Conservation (phyloP, 805 yeast species). For the Zygotorulaspora florentina region DNA sequence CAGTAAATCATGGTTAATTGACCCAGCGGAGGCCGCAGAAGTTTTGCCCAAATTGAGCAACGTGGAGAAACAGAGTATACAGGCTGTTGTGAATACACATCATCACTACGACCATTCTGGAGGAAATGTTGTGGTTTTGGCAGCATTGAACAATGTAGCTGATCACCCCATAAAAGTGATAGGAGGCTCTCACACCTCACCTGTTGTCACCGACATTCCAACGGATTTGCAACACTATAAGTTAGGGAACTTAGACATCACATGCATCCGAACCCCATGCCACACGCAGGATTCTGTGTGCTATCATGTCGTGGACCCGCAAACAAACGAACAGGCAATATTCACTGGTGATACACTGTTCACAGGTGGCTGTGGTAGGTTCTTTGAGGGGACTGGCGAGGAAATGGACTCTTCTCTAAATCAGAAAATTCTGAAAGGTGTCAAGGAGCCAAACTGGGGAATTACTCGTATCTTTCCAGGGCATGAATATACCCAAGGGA, state of each 20-base stretch:
- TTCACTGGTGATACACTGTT: slow-evolving; percentile 96
- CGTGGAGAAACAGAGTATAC: slow-evolving; percentile 45
- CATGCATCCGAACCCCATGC: slow-evolving; percentile 93
- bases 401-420: slow-evolving; percentile 77
- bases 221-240: slow-evolving; percentile 56
- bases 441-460: slow-evolving; percentile 33
- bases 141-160: slow-evolving; percentile 25
- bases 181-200: slow-evolving; percentile 57
- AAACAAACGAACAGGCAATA: slow-evolving; percentile 65
- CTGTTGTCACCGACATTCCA: slow-evolving; percentile 67
- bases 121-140: slow-evolving; percentile 52
- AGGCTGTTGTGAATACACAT: slow-evolving; percentile 88
- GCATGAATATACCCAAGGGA: slow-evolving; percentile 88
- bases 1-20: slow-evolving; percentile 74
- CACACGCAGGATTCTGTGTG: slow-evolving; percentile 97
- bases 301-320: slow-evolving; percentile 62
- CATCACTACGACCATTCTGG: slow-evolving; percentile 96
- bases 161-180: slow-evolving; percentile 57
- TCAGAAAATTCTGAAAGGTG: slow-evolving; percentile 57
- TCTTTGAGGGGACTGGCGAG: slow-evolving; percentile 83
- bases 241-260: slow-evolving; percentile 48
- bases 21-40: slow-evolving; percentile 86
- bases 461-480: slow-evolving; percentile 80
- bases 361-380: slow-evolving; percentile 93
- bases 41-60: slow-evolving; percentile 45